Conservation (phyloP, 2,329 filamentous ascomycete species). For the Fonsecaea nubica region DNA sequence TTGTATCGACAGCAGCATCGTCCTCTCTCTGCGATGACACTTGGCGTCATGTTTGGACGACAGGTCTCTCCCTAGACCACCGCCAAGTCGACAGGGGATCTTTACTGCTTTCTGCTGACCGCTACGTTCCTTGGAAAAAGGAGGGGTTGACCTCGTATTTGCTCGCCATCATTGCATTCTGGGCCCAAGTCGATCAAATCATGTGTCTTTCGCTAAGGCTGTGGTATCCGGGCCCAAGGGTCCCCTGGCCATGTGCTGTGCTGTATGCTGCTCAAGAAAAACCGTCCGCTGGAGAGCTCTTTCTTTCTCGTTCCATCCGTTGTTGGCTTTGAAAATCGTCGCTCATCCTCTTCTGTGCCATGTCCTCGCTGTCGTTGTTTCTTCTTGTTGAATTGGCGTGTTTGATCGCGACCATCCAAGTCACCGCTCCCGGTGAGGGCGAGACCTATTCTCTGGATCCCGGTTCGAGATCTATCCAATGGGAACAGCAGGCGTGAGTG, state of each 20-base stretch:
- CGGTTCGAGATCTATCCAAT: not conserved
- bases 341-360: not conserved
- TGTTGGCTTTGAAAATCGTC: not conserved
- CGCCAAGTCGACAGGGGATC: not conserved
- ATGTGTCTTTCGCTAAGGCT: not conserved
- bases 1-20: not conserved
- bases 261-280: not conserved
- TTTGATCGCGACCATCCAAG: not conserved
- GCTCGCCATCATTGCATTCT: not conserved
- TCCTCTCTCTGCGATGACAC: not conserved
- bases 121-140: not conserved
- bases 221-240: too few relatives aligned
- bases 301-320: not conserved
- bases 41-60: not conserved
- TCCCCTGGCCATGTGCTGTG: not conserved
- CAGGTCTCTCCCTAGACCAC: not conserved
- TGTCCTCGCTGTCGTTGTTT: conserved; percentile 3
- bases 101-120: not conserved
- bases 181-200: not conserved
- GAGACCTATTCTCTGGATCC: not conserved
- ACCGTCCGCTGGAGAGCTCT: not conserved
- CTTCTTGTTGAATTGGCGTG: not conserved
- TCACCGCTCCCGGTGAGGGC: conserved; percentile 5
- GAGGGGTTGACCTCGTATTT: not conserved
- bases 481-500: conserved; percentile 11